Percentiles rank a stretch among this genome's conserved stretches.
Evolutionary conservation across 371 early-diverging fungal species (phyloP).

Genomic region (Lichtheimia corymbifera): DNA sequence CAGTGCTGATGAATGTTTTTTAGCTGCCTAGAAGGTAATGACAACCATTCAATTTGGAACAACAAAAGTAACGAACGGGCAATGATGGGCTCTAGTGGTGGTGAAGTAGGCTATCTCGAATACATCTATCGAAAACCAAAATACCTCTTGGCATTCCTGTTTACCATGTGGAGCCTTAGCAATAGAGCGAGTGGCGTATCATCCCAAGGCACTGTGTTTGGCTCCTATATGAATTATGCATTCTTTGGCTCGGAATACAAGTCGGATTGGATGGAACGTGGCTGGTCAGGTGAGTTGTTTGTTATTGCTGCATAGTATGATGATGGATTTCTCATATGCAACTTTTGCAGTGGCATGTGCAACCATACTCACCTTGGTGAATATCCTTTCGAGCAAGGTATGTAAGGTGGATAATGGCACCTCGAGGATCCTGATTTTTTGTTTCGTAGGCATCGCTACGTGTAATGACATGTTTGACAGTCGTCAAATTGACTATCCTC

Average conservation of each 20-base stretch:
- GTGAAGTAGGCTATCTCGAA: conserved; percentile 46
- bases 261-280: conserved; percentile 33
- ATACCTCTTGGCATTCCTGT: conserved; percentile 38
- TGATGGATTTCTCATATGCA: background rate
- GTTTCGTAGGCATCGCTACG: conserved; percentile 22
- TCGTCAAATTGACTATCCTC: conserved; percentile 31
- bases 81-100: conserved; percentile 27
- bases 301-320: background rate
- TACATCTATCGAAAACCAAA: conserved; percentile 42
- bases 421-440: background rate
- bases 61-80: background rate
- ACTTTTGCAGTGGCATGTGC: conserved; percentile 26
- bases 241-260: conserved; percentile 33
- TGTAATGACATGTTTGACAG: conserved; percentile 29
- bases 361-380: conserved; percentile 24
- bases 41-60: background rate
- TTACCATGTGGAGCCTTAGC: conserved; percentile 42
- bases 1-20: background rate
- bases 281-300: conserved; percentile 35
- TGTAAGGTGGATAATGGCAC: background rate
- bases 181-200: conserved; percentile 42
- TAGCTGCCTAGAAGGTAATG: conserved; percentile 42
- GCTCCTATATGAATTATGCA: conserved; percentile 45
- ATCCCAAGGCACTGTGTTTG: conserved; percentile 46
- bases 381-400: conserved; percentile 33